Conservation (phyloP, 768 basidiomycete genomes). For the Leccinum boreale region DNA sequence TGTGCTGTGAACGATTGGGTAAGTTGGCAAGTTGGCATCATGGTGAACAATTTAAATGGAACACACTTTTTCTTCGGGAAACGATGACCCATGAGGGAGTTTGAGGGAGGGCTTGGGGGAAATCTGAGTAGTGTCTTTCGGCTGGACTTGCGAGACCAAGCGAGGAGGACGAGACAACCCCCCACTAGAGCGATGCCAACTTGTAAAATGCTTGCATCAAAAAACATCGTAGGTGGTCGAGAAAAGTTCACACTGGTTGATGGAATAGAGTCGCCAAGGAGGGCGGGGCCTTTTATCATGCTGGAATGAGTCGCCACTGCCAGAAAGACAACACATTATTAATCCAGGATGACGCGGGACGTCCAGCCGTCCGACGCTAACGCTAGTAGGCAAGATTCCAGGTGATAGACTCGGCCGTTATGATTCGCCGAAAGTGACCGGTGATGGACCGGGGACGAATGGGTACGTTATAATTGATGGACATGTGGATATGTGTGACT, state of each 20-base stretch:
- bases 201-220: background rate
- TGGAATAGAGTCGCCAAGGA: background rate
- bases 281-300: background rate
- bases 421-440: background rate
- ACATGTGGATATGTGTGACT: background rate
- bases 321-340: background rate
- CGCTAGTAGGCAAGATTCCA: background rate
- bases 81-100: slow-evolving; percentile 1
- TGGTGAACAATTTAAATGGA: background rate
- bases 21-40: background rate
- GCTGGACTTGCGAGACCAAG: background rate
- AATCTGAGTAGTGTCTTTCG: background rate
- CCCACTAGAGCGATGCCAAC: background rate
- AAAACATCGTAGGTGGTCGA: background rate
- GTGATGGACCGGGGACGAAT: background rate
- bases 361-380: background rate
- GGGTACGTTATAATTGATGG: background rate
- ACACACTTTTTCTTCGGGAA: slow-evolving; percentile 5
- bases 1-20: background rate
- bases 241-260: background rate
- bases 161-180: background rate
- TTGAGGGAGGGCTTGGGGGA: slow-evolving; percentile 8
- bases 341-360: background rate
- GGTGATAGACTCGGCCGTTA: background rate
- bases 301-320: background rate